Evolutionary conservation across 768 basidiomycete species (phyloP).

Genomic region (Tulasnella sp.): DNA sequence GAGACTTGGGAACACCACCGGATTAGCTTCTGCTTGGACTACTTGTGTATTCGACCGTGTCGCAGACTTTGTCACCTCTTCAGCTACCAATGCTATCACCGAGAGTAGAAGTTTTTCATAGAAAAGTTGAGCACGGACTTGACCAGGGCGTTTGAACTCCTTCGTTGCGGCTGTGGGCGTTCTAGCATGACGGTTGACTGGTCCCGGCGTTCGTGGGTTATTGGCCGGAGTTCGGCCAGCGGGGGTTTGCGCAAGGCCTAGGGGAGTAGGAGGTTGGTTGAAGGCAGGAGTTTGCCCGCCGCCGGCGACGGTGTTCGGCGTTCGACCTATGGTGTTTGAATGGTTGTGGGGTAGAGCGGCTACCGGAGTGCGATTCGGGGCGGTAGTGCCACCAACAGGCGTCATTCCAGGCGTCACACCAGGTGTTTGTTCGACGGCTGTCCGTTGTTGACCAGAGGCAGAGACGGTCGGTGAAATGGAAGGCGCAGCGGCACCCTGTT

Average conservation of each 20-base stretch:
- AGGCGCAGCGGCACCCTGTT: neutral
- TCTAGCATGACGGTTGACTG: neutral
- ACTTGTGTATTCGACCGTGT: too few species aligned
- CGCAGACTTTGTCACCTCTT: neutral
- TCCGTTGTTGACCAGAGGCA: neutral
- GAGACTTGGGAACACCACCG: neutral
- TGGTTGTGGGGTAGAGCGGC: neutral
- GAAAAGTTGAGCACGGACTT: constrained; percentile 5
- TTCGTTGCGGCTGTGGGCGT: neutral
- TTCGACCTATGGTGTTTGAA: neutral
- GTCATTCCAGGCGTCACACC: neutral
- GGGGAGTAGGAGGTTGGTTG: constrained; percentile 1
- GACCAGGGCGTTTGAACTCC: neutral
- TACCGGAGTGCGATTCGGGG: neutral
- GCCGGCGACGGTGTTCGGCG: neutral
- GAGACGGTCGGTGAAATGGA: constrained; percentile 1
- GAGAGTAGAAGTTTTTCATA: constrained; percentile 11
- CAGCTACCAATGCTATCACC: neutral
- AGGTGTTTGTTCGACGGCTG: neutral
- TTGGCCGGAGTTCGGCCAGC: constrained; percentile 9
- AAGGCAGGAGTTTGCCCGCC: neutral
- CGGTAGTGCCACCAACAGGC: neutral
- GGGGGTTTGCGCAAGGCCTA: constrained; percentile 1
- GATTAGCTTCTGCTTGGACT: neutral
- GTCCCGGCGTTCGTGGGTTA: constrained; percentile 7